Percentiles rank a stretch among this genome's conserved stretches.
Conservation (phyloP, 257 asterid genomes). For the Thymus quinquecostatus region DNA sequence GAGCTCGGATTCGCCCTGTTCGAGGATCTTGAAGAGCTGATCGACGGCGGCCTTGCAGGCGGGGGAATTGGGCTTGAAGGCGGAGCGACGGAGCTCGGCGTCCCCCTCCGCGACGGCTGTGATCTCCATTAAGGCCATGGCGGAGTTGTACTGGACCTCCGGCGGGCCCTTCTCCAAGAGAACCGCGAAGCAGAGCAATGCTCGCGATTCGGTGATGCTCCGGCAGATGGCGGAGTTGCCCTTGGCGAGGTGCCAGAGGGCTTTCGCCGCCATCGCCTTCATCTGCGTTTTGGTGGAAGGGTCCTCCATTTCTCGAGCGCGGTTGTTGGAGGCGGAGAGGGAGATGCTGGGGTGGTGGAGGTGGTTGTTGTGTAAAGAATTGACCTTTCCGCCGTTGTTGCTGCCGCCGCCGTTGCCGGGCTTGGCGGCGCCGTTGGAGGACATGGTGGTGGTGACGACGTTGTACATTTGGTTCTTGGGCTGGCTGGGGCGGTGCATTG, state of each 20-base stretch:
- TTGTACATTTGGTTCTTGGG: slow-evolving; percentile 50
- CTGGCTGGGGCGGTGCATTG: slow-evolving; percentile 26
- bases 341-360: slow-evolving; percentile 44
- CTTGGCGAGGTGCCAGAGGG: slow-evolving; percentile 76
- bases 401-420: not conserved
- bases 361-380: slow-evolving; percentile 24
- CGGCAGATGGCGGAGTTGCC: slow-evolving; percentile 69
- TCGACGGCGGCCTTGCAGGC: slow-evolving; percentile 79
- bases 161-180: slow-evolving; percentile 70
- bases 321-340: slow-evolving; percentile 46
- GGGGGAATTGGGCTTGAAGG: slow-evolving; percentile 73
- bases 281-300: slow-evolving; percentile 68
- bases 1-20: slow-evolving; percentile 51
- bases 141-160: slow-evolving; percentile 69
- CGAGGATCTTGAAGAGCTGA: slow-evolving; percentile 51
- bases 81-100: slow-evolving; percentile 60
- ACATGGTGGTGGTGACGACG: slow-evolving; percentile 60
- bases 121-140: slow-evolving; percentile 87
- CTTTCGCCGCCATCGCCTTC: slow-evolving; percentile 86
- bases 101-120: slow-evolving; percentile 67
- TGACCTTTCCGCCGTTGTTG: slow-evolving; percentile 18
- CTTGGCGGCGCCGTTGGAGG: slow-evolving; percentile 23
- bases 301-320: slow-evolving; percentile 75
- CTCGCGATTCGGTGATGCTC: slow-evolving; percentile 85
- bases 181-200: slow-evolving; percentile 68